Base-by-base conservation (phyloP, 768 basidiomycete species). In the Piloderma croceum region DNA sequence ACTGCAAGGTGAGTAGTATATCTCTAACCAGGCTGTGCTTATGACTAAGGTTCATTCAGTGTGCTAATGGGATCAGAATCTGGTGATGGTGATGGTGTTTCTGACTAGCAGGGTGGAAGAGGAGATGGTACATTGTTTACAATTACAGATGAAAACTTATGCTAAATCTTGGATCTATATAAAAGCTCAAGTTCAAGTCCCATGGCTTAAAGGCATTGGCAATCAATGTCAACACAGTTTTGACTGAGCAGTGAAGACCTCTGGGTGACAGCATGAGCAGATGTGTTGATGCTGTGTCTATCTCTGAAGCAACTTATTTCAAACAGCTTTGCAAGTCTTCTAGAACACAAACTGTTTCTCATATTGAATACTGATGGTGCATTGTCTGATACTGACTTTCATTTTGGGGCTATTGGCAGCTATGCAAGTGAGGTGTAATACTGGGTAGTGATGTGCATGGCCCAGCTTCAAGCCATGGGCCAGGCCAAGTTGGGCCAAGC, bases 291-390 rank as follows among this genome's bases (percentile, higher is more conserved):
- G 19, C 36, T 60, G 10, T 34, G 59, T 13, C 24, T 54, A 3
- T 48, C 51, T 13, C 57, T 56, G 0, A 57, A 61, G 41, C 45
- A 57, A 36, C 43, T 60, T 11, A 44, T 34, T 7, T 49, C 49
- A 20, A 31, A 45, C 9, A 39, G 44, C 9, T 58, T 61, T 36
- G 27, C 20, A 5, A 21, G 37, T 12, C 44, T 60, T 11, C 38
- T 59, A 13, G 40, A 39, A 6, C 31, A 39, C 24, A 36, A 45
- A 25, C 18, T 12, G 2, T 61, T 60, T n/a, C n/a, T n/a, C n/a
- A n/a, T n/a, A n/a, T n/a, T n/a, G n/a, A n/a, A n/a, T n/a, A n/a
- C n/a, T n/a, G n/a, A n/a, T n/a, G n/a, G n/a, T n/a, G n/a, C n/a
- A n/a, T n/a, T n/a, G n/a, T n/a, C n/a, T n/a, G n/a, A n/a, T n/a